phyloP scores from a whole-genome alignment of 2,329 filamentous ascomycete species.

The Fusarium kyushuense region DNA sequence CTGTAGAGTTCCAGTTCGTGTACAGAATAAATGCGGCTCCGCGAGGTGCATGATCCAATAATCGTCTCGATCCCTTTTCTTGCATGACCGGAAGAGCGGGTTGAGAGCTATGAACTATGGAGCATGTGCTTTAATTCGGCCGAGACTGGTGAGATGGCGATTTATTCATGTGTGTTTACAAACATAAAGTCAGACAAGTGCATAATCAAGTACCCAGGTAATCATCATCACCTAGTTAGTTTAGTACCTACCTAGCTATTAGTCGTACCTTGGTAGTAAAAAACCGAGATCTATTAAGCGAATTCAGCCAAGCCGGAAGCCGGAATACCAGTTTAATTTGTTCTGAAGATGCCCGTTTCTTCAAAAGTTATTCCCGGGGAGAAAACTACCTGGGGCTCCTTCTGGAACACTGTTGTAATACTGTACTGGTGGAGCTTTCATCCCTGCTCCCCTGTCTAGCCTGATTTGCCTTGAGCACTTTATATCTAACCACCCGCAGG shows the following conservation, averaged over 20 bases:
- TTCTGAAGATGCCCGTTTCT: not conserved
- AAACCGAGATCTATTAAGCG: conserved; percentile 3
- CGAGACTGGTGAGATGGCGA: conserved; percentile 8
- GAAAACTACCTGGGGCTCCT: not conserved
- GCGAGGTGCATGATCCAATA: conserved; percentile 21
- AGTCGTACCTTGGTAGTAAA: not conserved
- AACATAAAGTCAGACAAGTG: not conserved
- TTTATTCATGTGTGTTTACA: not conserved
- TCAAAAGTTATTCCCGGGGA: conserved; percentile 9
- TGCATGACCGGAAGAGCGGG: conserved; percentile 34
- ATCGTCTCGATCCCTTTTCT: conserved; percentile 26
- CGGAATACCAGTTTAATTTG: conserved; percentile 25
- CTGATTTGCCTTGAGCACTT: conserved; percentile 2
- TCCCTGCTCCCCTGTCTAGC: conserved; percentile 7
- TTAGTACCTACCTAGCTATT: no score
- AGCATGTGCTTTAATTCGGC: conserved; percentile 24
- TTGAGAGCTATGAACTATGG: conserved; percentile 30
- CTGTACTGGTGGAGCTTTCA: conserved; percentile 7
- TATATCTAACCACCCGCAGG: conserved; percentile 7
- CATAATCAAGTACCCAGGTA: not conserved
- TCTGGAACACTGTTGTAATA: conserved; percentile 10
- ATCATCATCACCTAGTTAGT: no score
- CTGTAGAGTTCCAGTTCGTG: conserved; percentile 8
- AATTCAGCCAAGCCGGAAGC: conserved; percentile 40
- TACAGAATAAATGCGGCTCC: conserved; percentile 18